Base-by-base conservation (phyloP, 495 filamentous ascomycete genomes). In the Penicillium subrubescens region DNA sequence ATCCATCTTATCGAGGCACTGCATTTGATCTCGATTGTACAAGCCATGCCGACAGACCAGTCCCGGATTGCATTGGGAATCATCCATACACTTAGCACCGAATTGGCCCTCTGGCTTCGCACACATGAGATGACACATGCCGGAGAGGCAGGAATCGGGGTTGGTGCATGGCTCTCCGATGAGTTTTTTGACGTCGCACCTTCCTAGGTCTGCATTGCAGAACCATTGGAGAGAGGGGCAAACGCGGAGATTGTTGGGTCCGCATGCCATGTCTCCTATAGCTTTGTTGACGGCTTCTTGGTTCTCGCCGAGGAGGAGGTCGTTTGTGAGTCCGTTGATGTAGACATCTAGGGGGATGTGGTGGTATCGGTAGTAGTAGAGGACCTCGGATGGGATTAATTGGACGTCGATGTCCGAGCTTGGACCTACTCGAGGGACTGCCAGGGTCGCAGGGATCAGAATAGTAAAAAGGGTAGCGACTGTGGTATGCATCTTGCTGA, bases 331-430 rank as follows among this genome's bases (percentile, higher is more conserved):
- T 44, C 34, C 53, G 10, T 56, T n/a, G 31, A 21, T 25, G 8
- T 56, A 56, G 53, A 56, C n/a, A n/a, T 27, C 29, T 8, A 56
- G 21, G 4, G 53, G 53, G 33, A 56, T 56, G 4, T 25, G 53
- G 33, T 56, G n/a, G 34, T 21, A 56, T 39, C 33, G 53, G 33
- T 56, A 56, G 17, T 56, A 56, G 34, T 56, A 56, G 34, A 56
- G 53, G 19, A 39, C 34, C n/a, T 56, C 53, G 8, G 53, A 25
- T 17, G 53, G 53, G 3, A 56, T 56, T 3, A 23, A 5, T 8
- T 31, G 23, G 31, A 11, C 11, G 8, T 39, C 53, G n/a, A 56
- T 14, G 17, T 34, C 15, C 15, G 31, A 17, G 31, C n/a, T 29
- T 1, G 14, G 37, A 23, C 4, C 3, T 2, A 10, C 29, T 41